Base-by-base conservation (phyloP, 2,329 filamentous ascomycete genomes). In the Pseudocercospora vitis region DNA sequence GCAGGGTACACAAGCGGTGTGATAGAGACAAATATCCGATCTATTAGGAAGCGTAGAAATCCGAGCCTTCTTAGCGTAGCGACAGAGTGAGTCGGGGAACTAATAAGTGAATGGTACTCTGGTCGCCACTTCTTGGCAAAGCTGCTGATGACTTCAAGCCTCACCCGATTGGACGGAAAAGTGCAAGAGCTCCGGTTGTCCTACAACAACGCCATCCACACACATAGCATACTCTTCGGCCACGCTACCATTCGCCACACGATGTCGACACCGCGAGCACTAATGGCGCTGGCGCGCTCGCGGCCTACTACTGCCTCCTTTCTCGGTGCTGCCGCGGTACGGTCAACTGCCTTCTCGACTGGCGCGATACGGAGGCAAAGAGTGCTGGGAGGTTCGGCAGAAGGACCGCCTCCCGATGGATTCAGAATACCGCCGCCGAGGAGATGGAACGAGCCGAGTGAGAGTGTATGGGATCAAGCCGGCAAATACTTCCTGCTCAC, bases 401-500 rank as follows among this genome's bases (percentile, higher is more conserved):
- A 81, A 61, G 90, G 91, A 45, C 84, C 89, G 63, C 89, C 90
- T 63, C 88, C 89, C 53, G 77, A 84, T 63, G 85, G 86, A 61
- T 96, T 96, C 81, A 85, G 94, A 65, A 79, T 91, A 66, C 82
- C 85, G 67, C 81, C 79, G 59, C 85, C 82, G 48, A 81, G 85
- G 71, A 77, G 83, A 76, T 97, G 91, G 90, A 85, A 95, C 63
- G 83, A 95, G 73, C 81, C 85, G 61, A 79, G 82, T 59, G 90
- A 95, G 71, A 84, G 81, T 61, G 83, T 87, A 29, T 76, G 95
- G 64, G 90, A 96, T 76, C 87, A 86, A 73, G 81, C 90, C 60
- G 91, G 89, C 65, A 94, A 91, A 72, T 97, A 91, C 80, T 99
- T 99, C 77, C 82, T 99, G 71, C 78, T 97, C 80, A 86, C 88